Evolutionary conservation across 2,329 filamentous ascomycete species (phyloP).

Genomic region (Aspergillus chevalieri): DNA sequence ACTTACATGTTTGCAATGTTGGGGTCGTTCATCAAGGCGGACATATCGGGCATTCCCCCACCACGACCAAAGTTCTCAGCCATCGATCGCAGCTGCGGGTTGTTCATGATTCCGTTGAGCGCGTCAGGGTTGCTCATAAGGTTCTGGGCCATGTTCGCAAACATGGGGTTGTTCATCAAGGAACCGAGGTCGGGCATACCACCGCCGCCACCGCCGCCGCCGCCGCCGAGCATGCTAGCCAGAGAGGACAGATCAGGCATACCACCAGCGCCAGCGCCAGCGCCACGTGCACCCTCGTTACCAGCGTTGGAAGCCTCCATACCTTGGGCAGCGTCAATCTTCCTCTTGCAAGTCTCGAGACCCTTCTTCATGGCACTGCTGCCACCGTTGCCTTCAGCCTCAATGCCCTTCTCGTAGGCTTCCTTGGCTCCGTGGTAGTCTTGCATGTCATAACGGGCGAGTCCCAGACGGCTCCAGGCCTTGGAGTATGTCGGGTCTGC

Average conservation of each 20-base stretch:
- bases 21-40: constrained; percentile 83
- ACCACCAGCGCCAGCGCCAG: constrained; percentile 43
- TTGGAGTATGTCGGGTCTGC: constrained; percentile 93
- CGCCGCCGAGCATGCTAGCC: constrained; percentile 65
- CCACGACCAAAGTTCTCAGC: constrained; percentile 67
- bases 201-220: constrained; percentile 53
- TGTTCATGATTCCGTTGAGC: constrained; percentile 89
- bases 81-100: constrained; percentile 83
- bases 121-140: constrained; percentile 94
- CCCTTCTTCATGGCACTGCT: constrained; percentile 98
- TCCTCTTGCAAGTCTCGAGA: constrained; percentile 83
- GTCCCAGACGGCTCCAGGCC: constrained; percentile 88
- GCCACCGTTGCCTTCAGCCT: constrained; percentile 87
- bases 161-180: constrained; percentile 98
- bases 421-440: constrained; percentile 91
- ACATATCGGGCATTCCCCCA: constrained; percentile 84
- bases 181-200: constrained; percentile 78
- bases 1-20: constrained; percentile 88
- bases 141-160: constrained; percentile 92
- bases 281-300: constrained; percentile 38
- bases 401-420: constrained; percentile 87
- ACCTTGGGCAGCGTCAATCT: constrained; percentile 71
- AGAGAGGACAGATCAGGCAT: constrained; percentile 67
- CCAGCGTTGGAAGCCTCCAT: constrained; percentile 49
- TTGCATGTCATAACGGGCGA: constrained; percentile 85